Evolutionary conservation across 1,139 yeast species (phyloP).

Genomic region (Zygoascus hellenicus): DNA sequence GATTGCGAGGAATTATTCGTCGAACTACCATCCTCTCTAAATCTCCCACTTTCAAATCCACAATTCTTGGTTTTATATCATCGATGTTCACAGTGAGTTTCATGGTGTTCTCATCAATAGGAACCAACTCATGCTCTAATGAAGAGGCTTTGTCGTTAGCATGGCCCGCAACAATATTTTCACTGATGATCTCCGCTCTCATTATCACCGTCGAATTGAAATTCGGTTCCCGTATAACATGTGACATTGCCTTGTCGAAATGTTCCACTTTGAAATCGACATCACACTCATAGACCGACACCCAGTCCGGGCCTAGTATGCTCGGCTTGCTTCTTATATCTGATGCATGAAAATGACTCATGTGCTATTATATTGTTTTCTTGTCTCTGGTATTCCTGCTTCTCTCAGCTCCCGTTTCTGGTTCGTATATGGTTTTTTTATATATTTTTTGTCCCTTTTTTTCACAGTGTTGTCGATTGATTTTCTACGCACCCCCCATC

Average conservation of each 20-base stretch:
- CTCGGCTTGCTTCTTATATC: conserved; percentile 37
- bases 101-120: conserved; percentile 9
- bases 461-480: too few species aligned
- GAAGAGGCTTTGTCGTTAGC: not conserved
- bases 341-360: conserved; percentile 11
- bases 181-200: conserved; percentile 76
- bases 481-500: too few species aligned
- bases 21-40: conserved; percentile 58
- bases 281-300: conserved; percentile 27
- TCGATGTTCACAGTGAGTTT: conserved; percentile 39
- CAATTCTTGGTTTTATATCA: conserved; percentile 48
- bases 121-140: conserved; percentile 1
- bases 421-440: too few species aligned
- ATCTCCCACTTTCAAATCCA: conserved; percentile 39
- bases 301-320: conserved; percentile 61
- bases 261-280: conserved; percentile 39
- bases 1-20: conserved; percentile 83
- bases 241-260: conserved; percentile 72
- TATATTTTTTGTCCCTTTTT: too few species aligned
- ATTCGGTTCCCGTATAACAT: conserved; percentile 79
- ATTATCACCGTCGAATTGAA: conserved; percentile 87
- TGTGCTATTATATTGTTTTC: not conserved
- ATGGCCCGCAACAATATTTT: conserved; percentile 25
- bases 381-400: not conserved
- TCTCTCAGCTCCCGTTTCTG: not conserved